Evolutionary conservation across 306 rosid genomes (phyloP).

Genomic region (Corylus americana): DNA sequence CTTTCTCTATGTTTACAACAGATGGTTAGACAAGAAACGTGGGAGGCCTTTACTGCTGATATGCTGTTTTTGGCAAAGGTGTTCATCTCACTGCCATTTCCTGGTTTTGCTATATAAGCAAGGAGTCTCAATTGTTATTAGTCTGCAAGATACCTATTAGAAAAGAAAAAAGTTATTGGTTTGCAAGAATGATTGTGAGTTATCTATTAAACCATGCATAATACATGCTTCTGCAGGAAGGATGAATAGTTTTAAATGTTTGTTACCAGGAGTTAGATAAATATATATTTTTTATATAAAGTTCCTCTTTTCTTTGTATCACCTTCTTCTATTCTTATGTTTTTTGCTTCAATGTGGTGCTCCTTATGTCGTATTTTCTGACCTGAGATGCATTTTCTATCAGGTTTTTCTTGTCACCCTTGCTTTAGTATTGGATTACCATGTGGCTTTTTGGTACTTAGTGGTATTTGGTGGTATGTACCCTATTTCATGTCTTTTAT

Average conservation of each 20-base stretch:
- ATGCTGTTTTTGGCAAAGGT: constrained; percentile 80
- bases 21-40: constrained; percentile 77
- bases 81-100: constrained; percentile 9
- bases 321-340: constrained; percentile 10
- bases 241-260: neutral
- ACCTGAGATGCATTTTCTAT: constrained; percentile 16
- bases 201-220: constrained; percentile 6
- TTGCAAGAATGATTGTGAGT: neutral
- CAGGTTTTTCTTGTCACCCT: constrained; percentile 78
- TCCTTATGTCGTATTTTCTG: constrained; percentile 25
- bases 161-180: neutral
- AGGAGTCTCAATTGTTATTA: neutral
- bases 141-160: neutral
- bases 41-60: constrained; percentile 76
- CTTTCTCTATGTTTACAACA: constrained; percentile 33
- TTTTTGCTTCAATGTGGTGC: constrained; percentile 2
- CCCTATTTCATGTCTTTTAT: constrained; percentile 19
- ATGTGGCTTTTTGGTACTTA: constrained; percentile 76
- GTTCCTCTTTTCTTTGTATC: neutral
- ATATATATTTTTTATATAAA: constrained; percentile 12
- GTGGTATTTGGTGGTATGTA: constrained; percentile 65
- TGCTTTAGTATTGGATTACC: constrained; percentile 70
- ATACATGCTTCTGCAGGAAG: constrained; percentile 13
- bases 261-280: neutral
- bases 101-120: neutral